phyloP scores from a whole-genome alignment of 768 basidiomycete genomes.

The Coprinopsis strossmayeri region DNA sequence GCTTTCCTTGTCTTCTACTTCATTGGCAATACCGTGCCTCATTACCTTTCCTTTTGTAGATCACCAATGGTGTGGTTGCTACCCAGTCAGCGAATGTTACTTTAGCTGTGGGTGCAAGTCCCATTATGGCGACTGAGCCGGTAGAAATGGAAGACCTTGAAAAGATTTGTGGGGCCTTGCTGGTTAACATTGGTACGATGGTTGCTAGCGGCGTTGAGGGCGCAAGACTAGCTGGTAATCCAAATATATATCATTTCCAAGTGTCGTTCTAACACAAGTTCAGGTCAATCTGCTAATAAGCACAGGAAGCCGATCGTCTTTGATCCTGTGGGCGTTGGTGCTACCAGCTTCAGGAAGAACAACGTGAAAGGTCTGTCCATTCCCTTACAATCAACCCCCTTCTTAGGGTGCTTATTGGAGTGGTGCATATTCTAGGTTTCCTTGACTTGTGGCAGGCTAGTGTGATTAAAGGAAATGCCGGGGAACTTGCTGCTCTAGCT shows the following conservation, averaged over 20 bases:
- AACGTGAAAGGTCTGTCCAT: slow-evolving; percentile 46
- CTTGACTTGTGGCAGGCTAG: slow-evolving; percentile 76
- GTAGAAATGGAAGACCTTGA: slow-evolving; percentile 79
- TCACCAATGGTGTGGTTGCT: slow-evolving; percentile 84
- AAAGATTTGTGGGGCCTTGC: slow-evolving; percentile 54
- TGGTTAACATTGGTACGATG: slow-evolving; percentile 87
- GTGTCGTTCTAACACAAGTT: not conserved
- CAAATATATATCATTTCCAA: not conserved
- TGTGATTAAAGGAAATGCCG: slow-evolving; percentile 93
- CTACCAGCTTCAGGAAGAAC: slow-evolving; percentile 62
- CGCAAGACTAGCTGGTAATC: slow-evolving; percentile 66
- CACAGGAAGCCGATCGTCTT: slow-evolving; percentile 74
- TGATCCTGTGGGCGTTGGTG: slow-evolving; percentile 91
- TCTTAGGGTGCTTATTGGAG: too few species aligned
- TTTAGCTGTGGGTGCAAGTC: slow-evolving; percentile 80
- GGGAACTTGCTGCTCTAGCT: slow-evolving; percentile 75
- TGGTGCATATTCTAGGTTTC: slow-evolving; percentile 42
- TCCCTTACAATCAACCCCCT: too few species aligned
- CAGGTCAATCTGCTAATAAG: slow-evolving; percentile 54
- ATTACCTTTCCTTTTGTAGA: slow-evolving; percentile 34
- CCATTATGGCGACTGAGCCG: slow-evolving; percentile 88
- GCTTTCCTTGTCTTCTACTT: too few species aligned
- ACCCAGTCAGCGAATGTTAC: slow-evolving; percentile 90
- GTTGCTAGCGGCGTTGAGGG: slow-evolving; percentile 50
- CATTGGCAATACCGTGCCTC: too few species aligned